Percentiles rank a stretch among this genome's conserved stretches.
Evolutionary conservation across 768 basidiomycete genomes (phyloP).

Genomic region (Dioszegia hungarica): DNA sequence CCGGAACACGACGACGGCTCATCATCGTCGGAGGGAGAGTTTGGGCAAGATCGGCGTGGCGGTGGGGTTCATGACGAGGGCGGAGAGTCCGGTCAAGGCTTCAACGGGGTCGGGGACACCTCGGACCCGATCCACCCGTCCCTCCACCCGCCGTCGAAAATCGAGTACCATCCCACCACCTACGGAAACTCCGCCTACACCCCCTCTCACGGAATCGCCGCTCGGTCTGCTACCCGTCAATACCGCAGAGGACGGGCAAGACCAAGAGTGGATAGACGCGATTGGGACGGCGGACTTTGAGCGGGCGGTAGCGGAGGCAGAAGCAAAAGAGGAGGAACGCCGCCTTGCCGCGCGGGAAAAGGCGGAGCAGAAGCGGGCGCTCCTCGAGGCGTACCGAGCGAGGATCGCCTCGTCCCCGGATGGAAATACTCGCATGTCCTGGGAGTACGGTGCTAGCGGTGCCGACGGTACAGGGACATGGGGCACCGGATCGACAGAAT

Average conservation of each 20-base stretch:
- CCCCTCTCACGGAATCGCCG: neutral
- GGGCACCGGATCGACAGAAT: slow-evolving; percentile 17
- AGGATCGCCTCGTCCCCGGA: neutral
- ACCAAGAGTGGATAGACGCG: slow-evolving; percentile 19
- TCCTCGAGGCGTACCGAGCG: slow-evolving; percentile 29
- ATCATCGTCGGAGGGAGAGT: slow-evolving; percentile 11
- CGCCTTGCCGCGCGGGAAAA: slow-evolving; percentile 19
- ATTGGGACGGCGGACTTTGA: slow-evolving; percentile 39
- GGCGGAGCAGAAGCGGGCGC: slow-evolving; percentile 20
- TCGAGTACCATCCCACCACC: neutral
- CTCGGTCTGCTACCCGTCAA: neutral
- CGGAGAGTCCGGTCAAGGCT: slow-evolving; percentile 4
- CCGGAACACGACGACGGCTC: neutral
- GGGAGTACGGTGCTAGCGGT: no score
- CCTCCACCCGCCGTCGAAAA: neutral
- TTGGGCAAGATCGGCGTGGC: slow-evolving; percentile 40
- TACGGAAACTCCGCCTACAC: neutral
- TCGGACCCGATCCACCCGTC: slow-evolving; percentile 5
- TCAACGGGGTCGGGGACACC: no score
- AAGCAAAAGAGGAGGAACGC: slow-evolving; percentile 28
- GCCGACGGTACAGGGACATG: no score
- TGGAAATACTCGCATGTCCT: neutral
- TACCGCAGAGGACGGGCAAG: slow-evolving; percentile 1
- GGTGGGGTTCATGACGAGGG: slow-evolving; percentile 1
- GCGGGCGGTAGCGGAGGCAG: slow-evolving; percentile 27